Evolutionary conservation across 1,284 basidiomycete genomes (phyloP), one percentile per base, ranked within the genome.

Genomic region (Porodaedalea pini): DNA sequence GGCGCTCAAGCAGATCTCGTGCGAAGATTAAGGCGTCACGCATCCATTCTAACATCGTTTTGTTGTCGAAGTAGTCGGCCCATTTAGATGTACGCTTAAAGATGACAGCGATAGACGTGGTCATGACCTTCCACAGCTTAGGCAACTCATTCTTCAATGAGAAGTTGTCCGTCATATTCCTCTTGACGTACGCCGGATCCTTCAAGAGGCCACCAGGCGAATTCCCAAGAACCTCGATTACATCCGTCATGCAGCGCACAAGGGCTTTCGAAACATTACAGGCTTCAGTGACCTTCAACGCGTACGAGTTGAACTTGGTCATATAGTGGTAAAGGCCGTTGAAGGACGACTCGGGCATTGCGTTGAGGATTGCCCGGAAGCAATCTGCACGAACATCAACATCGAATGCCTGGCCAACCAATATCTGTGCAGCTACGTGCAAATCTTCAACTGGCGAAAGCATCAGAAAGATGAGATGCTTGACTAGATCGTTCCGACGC

Each of bases 1-100:
- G 82, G 64, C 92, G 85, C 3, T 85, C 86, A 27, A 96, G 74
- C 74, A 96, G 80, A 64, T 93, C 88, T 63, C 89, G 76, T 13
- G 88, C 92, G 67, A 96, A 94, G 57, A 97, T 94, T 54, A 98
- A 77, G 0, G 94, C 94, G 69, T 98, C 95, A 60, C 94, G 84
- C 95, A 98, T 97, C 94, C 94, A 98, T 48, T 87, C 81, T 23
- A 89, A 81, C 94, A 98, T 96, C 54, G 86, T 84, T 29, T 85
- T 80, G 65, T 83, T 85, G 59, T 90, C 86, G 68, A 91, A 92
- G 67, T 80, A 88, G 8, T 75, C 71, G 0, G 95, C 83, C 94
- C 94, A 98, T 19, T 75, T 68, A 0, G 88, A 86, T 2, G 93
- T 94, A 53, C 82, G 80, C 65, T 82, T 83, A 74, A 96, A 96